Conservation (phyloP, 192 early-diverging fungal species). For the Coemansia sp. region DNA sequence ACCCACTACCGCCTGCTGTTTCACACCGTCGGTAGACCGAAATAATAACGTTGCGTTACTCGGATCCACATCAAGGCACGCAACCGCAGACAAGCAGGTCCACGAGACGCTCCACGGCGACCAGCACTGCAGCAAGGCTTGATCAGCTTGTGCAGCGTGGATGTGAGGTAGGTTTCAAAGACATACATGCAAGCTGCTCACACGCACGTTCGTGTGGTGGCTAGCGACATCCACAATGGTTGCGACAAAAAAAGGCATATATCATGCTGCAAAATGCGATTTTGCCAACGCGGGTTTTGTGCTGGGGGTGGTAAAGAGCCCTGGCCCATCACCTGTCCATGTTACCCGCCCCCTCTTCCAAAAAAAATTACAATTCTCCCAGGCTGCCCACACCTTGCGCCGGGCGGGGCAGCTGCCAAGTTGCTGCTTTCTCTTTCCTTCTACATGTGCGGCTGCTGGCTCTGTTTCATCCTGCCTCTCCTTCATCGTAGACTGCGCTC, state of each 20-base stretch:
- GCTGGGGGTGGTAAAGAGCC: neutral
- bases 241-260: slow-evolving; percentile 14
- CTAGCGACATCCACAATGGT: slow-evolving; percentile 10
- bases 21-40: neutral
- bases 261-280: slow-evolving; percentile 8
- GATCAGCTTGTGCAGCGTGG: neutral
- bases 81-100: neutral
- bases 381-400: neutral
- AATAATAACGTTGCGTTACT: neutral
- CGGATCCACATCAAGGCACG: neutral
- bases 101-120: neutral
- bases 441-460: neutral
- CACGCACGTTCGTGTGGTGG: slow-evolving; percentile 12
- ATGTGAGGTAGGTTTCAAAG: slow-evolving; percentile 9
- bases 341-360: slow-evolving; percentile 3
- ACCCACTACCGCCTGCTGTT: neutral
- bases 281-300: slow-evolving; percentile 9
- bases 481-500: neutral
- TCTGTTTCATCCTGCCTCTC: neutral
- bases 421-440: neutral
- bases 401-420: neutral
- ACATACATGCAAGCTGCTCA: slow-evolving; percentile 13
- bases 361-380: neutral
- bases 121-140: neutral
- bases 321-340: slow-evolving; percentile 1